These are phyloP conservation scores for Oehlia diaphana DNA, from an alignment of 192 early-diverging fungal genomes.

Conservation along the genomic window DNA sequence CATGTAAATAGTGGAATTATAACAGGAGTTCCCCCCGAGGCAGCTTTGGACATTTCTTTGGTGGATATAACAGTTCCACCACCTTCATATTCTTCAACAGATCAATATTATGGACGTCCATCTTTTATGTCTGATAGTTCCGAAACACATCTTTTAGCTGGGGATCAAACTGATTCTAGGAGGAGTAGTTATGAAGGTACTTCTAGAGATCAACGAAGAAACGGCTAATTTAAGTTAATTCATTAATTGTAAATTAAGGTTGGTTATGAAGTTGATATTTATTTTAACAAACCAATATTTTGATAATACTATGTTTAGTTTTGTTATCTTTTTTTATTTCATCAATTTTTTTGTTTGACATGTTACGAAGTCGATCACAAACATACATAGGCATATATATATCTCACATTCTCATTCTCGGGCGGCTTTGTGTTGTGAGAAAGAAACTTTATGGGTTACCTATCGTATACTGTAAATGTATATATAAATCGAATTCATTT, in stretches of 20 bases:
- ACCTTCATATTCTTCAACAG: constrained; percentile 43
- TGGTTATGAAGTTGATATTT: background rate
- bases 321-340: background rate
- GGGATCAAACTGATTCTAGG: constrained; percentile 27
- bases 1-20: constrained; percentile 9
- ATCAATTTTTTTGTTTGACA: background rate
- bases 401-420: background rate
- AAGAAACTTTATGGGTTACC: background rate
- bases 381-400: background rate
- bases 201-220: constrained; percentile 18
- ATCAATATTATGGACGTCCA: constrained; percentile 18
- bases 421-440: background rate
- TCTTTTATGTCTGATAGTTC: constrained; percentile 22
- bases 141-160: constrained; percentile 23
- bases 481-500: background rate
- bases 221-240: background rate
- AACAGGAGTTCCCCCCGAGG: constrained; percentile 4
- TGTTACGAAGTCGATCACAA: background rate
- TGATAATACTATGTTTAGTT: background rate
- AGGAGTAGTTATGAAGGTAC: constrained; percentile 26
- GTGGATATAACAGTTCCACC: constrained; percentile 39
- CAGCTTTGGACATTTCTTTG: constrained; percentile 33
- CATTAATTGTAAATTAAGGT: background rate
- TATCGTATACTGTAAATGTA: background rate
- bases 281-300: background rate